Percentiles rank a stretch among this genome's conserved stretches.
phyloP scores from a whole-genome alignment of 192 early-diverging fungal species.

The Podila clonocystis region DNA sequence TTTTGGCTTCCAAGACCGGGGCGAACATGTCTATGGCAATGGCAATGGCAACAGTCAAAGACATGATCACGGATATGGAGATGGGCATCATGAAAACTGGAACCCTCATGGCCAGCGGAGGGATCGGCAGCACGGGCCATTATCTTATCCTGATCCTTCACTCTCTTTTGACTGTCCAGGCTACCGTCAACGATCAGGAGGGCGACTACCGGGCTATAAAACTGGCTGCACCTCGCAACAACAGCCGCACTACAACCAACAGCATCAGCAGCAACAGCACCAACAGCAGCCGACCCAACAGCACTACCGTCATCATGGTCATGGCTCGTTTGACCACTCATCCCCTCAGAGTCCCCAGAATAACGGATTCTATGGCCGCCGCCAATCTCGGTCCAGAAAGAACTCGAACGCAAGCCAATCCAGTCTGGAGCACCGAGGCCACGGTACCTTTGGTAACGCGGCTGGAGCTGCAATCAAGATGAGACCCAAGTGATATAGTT shows the following conservation, averaged over 20 bases:
- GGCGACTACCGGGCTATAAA: neutral
- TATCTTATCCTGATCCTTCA: neutral
- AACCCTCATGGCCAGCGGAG: neutral
- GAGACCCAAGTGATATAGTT: neutral
- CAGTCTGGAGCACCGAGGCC: neutral
- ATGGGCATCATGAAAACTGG: neutral
- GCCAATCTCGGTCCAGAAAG: constrained; percentile 1
- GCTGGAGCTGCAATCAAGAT: neutral
- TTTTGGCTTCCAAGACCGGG: neutral
- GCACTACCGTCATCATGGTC: neutral
- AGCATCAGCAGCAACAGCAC: constrained; percentile 3
- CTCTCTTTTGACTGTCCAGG: constrained; percentile 1
- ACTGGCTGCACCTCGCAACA: neutral
- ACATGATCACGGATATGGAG: neutral
- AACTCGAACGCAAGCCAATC: neutral
- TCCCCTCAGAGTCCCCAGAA: neutral
- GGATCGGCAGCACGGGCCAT: neutral
- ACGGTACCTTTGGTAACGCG: neutral
- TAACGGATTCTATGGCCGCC: neutral
- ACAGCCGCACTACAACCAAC: neutral
- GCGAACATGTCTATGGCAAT: neutral
- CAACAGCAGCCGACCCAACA: constrained; percentile 9
- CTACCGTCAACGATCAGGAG: neutral
- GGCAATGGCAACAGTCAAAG: neutral
- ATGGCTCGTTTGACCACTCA: neutral